Conservation (phyloP, 257 asterid species). For the Solanum medicagineum region DNA sequence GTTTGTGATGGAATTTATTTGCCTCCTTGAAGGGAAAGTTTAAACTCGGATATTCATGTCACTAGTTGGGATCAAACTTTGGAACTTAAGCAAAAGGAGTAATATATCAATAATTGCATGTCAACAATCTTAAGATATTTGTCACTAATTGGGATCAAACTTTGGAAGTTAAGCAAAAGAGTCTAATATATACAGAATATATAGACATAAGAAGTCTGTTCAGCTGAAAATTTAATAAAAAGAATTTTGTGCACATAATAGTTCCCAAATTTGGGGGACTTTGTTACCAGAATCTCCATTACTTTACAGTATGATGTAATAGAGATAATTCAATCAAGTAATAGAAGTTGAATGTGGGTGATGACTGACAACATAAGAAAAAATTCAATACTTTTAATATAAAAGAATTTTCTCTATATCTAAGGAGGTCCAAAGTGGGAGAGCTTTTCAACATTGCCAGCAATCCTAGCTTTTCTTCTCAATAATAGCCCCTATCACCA, state of each 20-base stretch:
- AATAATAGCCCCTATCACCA: constrained; percentile 6
- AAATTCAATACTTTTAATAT: background rate
- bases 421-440: constrained; percentile 8
- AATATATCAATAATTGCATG: too few species aligned
- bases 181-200: background rate
- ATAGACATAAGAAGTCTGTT: background rate
- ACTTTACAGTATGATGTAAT: constrained; percentile 5
- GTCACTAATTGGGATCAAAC: too few species aligned
- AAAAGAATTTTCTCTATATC: constrained; percentile 26
- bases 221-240: background rate
- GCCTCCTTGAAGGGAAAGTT: too few species aligned
- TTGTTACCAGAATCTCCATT: background rate
- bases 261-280: background rate
- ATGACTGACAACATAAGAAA: constrained; percentile 6
- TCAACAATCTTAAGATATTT: too few species aligned
- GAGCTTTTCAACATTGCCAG: constrained; percentile 15
- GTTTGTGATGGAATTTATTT: too few species aligned
- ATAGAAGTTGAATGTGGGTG: constrained; percentile 1
- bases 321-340: background rate
- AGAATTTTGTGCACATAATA: constrained; percentile 5
- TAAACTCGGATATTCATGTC: too few species aligned
- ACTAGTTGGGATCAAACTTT: too few species aligned
- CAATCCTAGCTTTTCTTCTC: constrained; percentile 18
- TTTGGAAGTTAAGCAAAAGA: too few species aligned
- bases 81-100: too few species aligned